phyloP scores from a whole-genome alignment of 495 filamentous ascomycete species.

The Xylona heveae region DNA sequence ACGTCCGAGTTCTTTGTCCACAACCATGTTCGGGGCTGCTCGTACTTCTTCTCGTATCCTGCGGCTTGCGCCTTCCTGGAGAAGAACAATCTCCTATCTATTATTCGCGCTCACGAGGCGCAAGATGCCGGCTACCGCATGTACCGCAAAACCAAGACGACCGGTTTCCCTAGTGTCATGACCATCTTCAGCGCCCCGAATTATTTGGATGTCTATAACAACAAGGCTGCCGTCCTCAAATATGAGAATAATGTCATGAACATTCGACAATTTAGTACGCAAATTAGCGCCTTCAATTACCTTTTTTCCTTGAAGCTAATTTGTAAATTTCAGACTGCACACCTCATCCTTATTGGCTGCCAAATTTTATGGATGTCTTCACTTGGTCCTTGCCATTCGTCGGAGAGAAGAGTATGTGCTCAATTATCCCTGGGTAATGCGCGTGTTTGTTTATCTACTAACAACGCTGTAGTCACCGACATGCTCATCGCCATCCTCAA shows the following conservation, averaged over 20 bases:
- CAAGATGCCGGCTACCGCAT: constrained; percentile 98
- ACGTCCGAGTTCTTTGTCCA: constrained; percentile 92
- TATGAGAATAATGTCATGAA: constrained; percentile 99
- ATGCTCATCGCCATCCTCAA: constrained; percentile 98
- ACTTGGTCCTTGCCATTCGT: constrained; percentile 98
- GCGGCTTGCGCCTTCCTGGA: constrained; percentile 96
- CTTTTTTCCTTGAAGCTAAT: too few relatives aligned
- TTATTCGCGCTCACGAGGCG: constrained; percentile 97
- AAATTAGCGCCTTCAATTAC: too few relatives aligned
- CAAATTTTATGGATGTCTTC: constrained; percentile 99
- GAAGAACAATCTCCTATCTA: constrained; percentile 93
- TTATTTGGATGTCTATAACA: constrained; percentile 99
- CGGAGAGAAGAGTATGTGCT: constrained; percentile 57
- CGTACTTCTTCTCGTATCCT: constrained; percentile 97
- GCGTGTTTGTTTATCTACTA: constrained; percentile 6
- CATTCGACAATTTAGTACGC: constrained; percentile 77
- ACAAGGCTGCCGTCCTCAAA: constrained; percentile 95
- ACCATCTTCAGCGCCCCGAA: constrained; percentile 99
- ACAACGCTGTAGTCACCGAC: constrained; percentile 43
- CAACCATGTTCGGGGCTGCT: constrained; percentile 95
- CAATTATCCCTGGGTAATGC: too few relatives aligned
- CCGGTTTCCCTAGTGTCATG: constrained; percentile 98
- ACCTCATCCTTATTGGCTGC: constrained; percentile 96
- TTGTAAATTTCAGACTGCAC: constrained; percentile 48
- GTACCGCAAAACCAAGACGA: constrained; percentile 96